phyloP scores from a whole-genome alignment of 1,284 basidiomycete genomes.

The Grifola frondosa region DNA sequence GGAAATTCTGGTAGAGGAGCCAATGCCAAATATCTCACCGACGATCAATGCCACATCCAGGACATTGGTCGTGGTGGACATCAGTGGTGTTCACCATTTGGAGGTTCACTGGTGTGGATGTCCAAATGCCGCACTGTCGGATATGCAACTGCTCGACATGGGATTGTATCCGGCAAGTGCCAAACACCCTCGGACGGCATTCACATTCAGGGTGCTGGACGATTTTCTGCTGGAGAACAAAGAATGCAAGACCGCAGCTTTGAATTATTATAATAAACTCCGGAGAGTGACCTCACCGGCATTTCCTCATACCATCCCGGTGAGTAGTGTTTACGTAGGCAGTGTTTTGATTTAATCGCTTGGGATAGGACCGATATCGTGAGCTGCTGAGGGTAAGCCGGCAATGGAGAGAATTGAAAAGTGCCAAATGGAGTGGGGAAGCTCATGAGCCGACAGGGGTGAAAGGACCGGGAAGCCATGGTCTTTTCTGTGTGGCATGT shows the following conservation, averaged over 20 bases:
- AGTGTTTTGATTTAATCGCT: no score
- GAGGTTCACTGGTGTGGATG: neutral
- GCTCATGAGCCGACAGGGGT: no score
- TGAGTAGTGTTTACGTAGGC: neutral
- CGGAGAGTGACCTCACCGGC: neutral
- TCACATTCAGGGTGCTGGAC: neutral
- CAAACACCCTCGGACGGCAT: neutral
- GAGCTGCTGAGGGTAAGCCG: neutral
- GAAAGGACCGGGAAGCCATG: neutral
- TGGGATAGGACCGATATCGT: neutral
- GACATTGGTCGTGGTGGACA: neutral
- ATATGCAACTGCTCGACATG: neutral
- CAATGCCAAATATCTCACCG: neutral
- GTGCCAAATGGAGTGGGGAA: no score
- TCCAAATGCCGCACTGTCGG: neutral
- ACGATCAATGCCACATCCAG: neutral
- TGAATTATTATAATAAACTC: constrained; percentile 1
- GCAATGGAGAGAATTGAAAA: constrained; percentile 1
- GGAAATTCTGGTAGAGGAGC: no score
- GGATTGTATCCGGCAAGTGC: neutral
- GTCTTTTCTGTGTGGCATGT: neutral
- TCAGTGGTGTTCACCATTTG: neutral
- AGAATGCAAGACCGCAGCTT: neutral
- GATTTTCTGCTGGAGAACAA: neutral
- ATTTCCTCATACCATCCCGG: constrained; percentile 1